A percentile compares a stretch with the other conserved stretches of the same genome.
phyloP scores from a whole-genome alignment of 306 rosid species.

The Canavalia ensiformis region DNA sequence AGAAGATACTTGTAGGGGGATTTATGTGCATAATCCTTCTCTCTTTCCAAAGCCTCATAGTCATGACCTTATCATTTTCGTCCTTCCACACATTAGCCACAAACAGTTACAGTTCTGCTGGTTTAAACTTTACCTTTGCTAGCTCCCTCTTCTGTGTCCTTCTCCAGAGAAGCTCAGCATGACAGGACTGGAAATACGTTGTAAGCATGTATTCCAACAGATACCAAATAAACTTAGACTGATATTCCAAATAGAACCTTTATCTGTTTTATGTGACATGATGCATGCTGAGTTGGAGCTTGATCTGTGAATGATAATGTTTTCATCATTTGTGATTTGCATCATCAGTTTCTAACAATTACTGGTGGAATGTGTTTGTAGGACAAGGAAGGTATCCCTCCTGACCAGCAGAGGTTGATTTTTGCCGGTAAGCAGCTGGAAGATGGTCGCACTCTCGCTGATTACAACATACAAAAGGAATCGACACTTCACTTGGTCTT shows the following conservation, averaged over 20 bases:
- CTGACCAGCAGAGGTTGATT: constrained; percentile 95
- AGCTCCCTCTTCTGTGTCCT: no score
- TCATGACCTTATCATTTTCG: no score
- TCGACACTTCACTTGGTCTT: constrained; percentile 94
- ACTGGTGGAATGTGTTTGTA: constrained; percentile 47
- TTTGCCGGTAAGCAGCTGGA: constrained; percentile 99
- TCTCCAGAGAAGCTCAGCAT: not conserved
- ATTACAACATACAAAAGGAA: constrained; percentile 96
- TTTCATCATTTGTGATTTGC: not conserved
- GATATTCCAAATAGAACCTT: not conserved
- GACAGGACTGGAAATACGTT: not conserved
- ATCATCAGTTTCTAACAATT: constrained; percentile 10
- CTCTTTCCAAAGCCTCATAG: no score
- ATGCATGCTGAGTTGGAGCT: not conserved
- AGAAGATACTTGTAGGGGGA: no score
- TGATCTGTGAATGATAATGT: constrained; percentile 12
- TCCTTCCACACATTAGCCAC: no score
- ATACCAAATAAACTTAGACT: not conserved
- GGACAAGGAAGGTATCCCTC: constrained; percentile 99
- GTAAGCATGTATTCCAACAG: not conserved
- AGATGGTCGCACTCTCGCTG: constrained; percentile 97
- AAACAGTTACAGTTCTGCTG: no score
- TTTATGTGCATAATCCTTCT: no score
- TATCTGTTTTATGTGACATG: not conserved
- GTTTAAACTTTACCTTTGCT: no score